A percentile compares a stretch with the other conserved stretches of the same genome.
Conservation (phyloP, 768 basidiomycete genomes). For the Fistulinella prunicolor region DNA sequence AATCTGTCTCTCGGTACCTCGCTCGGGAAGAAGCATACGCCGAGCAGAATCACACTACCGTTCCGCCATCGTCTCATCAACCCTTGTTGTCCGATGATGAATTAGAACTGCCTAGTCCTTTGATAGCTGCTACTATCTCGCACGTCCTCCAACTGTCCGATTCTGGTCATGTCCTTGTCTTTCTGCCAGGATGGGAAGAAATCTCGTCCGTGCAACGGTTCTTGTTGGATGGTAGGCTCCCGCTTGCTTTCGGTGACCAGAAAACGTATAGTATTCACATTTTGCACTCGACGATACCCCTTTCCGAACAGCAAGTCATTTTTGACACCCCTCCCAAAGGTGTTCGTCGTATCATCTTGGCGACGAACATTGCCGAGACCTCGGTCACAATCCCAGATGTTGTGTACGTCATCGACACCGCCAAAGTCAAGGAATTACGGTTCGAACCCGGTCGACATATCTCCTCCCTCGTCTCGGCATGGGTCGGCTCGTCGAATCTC, state of each 20-base stretch:
- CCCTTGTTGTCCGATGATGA: slow-evolving; percentile 42
- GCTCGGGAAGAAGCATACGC: slow-evolving; percentile 47
- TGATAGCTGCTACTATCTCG: slow-evolving; percentile 78
- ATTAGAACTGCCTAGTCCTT: slow-evolving; percentile 73
- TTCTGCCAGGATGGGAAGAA: slow-evolving; percentile 93
- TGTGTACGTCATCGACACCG: slow-evolving; percentile 90
- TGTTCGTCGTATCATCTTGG: slow-evolving; percentile 82
- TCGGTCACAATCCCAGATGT: slow-evolving; percentile 95
- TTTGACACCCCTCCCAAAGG: slow-evolving; percentile 80
- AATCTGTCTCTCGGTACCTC: slow-evolving; percentile 69
- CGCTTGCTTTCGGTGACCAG: slow-evolving; percentile 58
- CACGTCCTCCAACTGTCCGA: slow-evolving; percentile 71
- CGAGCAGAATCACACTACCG: neutral
- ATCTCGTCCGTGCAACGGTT: slow-evolving; percentile 69
- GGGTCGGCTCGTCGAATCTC: slow-evolving; percentile 88
- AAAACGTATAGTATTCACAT: slow-evolving; percentile 68
- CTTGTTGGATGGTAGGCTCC: slow-evolving; percentile 51
- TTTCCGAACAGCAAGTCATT: slow-evolving; percentile 84
- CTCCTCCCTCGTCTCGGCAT: slow-evolving; percentile 84
- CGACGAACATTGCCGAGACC: slow-evolving; percentile 95
- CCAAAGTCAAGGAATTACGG: slow-evolving; percentile 81
- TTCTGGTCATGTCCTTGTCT: slow-evolving; percentile 86
- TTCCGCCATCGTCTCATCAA: slow-evolving; percentile 5
- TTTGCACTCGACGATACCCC: slow-evolving; percentile 86
- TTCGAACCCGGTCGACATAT: slow-evolving; percentile 89